These are phyloP conservation scores for Colletotrichum trifolii DNA, from an alignment of 2,329 filamentous ascomycete species.

Conservation along the genomic window DNA sequence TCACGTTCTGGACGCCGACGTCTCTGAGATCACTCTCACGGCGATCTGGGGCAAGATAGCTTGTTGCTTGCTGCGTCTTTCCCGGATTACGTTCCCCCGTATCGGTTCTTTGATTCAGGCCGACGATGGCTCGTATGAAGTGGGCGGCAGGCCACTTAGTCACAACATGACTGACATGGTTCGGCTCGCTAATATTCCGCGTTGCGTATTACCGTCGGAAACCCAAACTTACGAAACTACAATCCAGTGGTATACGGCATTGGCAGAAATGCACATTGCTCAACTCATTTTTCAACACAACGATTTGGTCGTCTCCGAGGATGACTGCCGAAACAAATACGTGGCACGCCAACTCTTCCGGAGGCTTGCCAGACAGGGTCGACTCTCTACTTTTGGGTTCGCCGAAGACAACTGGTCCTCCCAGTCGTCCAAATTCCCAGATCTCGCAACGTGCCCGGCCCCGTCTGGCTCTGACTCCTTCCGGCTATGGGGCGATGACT, in stretches of 20 bases:
- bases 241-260: conserved; percentile 49
- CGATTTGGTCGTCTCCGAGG: conserved; percentile 44
- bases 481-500: conserved; percentile 47
- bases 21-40: conserved; percentile 46
- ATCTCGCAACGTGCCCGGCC: neutral
- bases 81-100: conserved; percentile 44
- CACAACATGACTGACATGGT: conserved; percentile 55
- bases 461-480: conserved; percentile 22
- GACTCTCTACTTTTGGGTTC: conserved; percentile 17
- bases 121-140: conserved; percentile 40
- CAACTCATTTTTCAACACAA: conserved; percentile 51
- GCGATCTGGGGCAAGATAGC: conserved; percentile 50
- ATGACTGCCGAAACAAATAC: conserved; percentile 48
- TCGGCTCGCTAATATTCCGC: conserved; percentile 41
- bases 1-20: conserved; percentile 13
- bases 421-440: neutral
- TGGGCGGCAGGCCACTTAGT: conserved; percentile 50
- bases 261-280: conserved; percentile 51
- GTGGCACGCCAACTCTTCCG: conserved; percentile 41
- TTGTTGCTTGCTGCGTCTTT: conserved; percentile 52
- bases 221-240: conserved; percentile 41
- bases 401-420: conserved; percentile 19
- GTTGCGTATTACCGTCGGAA: conserved; percentile 38
- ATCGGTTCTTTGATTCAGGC: conserved; percentile 52
- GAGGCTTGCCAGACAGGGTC: conserved; percentile 6